Evolutionary conservation across 2,329 filamentous ascomycete species (phyloP).

Genomic region (Aureobasidium sp.): DNA sequence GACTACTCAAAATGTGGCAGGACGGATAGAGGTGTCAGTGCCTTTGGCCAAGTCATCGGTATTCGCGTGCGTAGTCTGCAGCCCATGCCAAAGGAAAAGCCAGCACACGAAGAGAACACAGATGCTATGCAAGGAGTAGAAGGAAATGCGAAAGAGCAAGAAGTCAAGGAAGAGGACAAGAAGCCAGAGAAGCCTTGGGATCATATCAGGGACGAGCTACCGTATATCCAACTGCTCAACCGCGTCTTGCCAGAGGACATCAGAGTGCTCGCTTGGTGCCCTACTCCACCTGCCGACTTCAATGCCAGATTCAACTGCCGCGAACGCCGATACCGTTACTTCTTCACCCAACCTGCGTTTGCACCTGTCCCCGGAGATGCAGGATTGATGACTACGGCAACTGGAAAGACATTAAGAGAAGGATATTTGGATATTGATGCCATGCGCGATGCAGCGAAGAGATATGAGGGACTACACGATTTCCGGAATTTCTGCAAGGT

Average conservation of each 20-base stretch:
- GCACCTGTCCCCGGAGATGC: conserved; percentile 48
- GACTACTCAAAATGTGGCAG: conserved; percentile 94
- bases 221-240: conserved; percentile 78
- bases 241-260: conserved; percentile 83
- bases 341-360: conserved; percentile 92
- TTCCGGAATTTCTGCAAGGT: conserved; percentile 97
- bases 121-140: conserved; percentile 15
- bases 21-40: conserved; percentile 88
- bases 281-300: conserved; percentile 68
- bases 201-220: conserved; percentile 69
- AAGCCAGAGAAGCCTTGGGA: conserved; percentile 41
- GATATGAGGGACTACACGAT: conserved; percentile 78
- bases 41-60: conserved; percentile 91
- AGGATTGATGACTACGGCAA: conserved; percentile 22
- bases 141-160: conserved; percentile 13
- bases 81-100: conserved; percentile 35
- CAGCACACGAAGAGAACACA: conserved; percentile 14
- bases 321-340: conserved; percentile 89
- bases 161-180: neutral
- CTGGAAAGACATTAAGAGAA: conserved; percentile 32
- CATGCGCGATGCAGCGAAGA: conserved; percentile 74
- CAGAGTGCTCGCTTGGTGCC: conserved; percentile 86
- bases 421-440: conserved; percentile 82
- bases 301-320: conserved; percentile 88
- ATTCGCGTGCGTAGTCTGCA: conserved; percentile 72